Conservation (phyloP, 2,329 filamentous ascomycete genomes). For the Cordyceps javanica region DNA sequence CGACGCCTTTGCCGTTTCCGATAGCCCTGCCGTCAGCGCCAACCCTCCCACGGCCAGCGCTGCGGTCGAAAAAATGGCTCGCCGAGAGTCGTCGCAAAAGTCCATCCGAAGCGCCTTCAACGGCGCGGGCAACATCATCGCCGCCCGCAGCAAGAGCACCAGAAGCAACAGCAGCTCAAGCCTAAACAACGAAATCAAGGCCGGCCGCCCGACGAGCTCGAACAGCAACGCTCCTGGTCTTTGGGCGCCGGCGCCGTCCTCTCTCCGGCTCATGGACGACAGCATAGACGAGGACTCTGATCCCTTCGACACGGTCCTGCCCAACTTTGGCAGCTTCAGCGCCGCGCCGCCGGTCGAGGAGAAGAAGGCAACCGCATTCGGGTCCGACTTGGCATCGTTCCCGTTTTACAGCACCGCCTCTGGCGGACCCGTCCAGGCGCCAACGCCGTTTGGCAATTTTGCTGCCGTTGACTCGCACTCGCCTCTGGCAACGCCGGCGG, state of each 20-base stretch:
- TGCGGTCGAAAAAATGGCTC: constrained; percentile 21
- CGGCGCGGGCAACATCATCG: constrained; percentile 9
- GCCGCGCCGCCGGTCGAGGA: background rate
- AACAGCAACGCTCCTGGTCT: constrained; percentile 17
- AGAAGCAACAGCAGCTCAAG: constrained; percentile 19
- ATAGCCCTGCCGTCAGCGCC: constrained; percentile 37
- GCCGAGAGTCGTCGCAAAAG: constrained; percentile 22
- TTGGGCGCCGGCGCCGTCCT: constrained; percentile 12
- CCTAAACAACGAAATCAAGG: constrained; percentile 7
- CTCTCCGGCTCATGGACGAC: constrained; percentile 12
- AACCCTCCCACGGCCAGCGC: constrained; percentile 28
- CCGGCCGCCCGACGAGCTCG: background rate
- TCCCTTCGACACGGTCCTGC: constrained; percentile 2
- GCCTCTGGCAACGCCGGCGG: background rate
- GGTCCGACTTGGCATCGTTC: background rate
- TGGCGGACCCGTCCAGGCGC: constrained; percentile 2
- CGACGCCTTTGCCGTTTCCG: constrained; percentile 34
- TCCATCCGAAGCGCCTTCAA: constrained; percentile 10
- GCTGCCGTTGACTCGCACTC: background rate
- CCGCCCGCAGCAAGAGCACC: constrained; percentile 7
- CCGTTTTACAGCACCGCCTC: constrained; percentile 3
- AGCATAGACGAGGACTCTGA: constrained; percentile 1
- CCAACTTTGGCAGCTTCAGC: constrained; percentile 10
- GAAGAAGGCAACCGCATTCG: background rate
- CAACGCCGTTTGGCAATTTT: background rate